phyloP scores from a whole-genome alignment of 129 eudicot species.

The Arctium minus region DNA sequence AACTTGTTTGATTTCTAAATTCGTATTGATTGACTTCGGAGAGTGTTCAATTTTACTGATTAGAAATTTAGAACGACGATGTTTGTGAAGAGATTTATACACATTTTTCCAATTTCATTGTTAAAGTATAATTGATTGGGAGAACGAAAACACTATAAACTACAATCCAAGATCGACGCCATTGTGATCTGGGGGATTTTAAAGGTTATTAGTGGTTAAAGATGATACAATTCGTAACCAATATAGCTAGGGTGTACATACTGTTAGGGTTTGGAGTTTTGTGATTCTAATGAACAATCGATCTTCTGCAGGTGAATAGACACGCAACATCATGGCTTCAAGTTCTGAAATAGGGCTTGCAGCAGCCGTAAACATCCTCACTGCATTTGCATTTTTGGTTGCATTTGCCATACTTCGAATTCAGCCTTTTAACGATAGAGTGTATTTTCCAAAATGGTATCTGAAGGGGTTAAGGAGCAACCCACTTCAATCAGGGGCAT shows the following conservation, averaged over 20 bases:
- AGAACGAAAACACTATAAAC: no score
- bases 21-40: not conserved
- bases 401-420: constrained; percentile 83
- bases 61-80: no score
- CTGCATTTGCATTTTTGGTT: constrained; percentile 63
- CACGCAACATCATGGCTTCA: constrained; percentile 51
- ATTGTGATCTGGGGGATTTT: not conserved
- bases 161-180: no score
- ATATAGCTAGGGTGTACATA: not conserved
- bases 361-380: constrained; percentile 64
- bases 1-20: not conserved
- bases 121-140: not conserved
- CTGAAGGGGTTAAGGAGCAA: constrained; percentile 68
- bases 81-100: not conserved
- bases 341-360: constrained; percentile 72
- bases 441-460: constrained; percentile 95
- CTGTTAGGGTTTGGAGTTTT: not conserved
- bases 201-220: not conserved
- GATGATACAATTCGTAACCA: not conserved
- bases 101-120: not conserved
- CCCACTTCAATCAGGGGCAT: constrained; percentile 62
- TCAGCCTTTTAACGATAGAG: constrained; percentile 87
- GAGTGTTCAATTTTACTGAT: not conserved
- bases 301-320: constrained; percentile 24
- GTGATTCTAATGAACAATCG: not conserved